Percentiles rank a stretch among this genome's conserved stretches.
phyloP scores from a whole-genome alignment of 2,329 filamentous ascomycete species.

The Graphilbum ipis-grandicollis region DNA sequence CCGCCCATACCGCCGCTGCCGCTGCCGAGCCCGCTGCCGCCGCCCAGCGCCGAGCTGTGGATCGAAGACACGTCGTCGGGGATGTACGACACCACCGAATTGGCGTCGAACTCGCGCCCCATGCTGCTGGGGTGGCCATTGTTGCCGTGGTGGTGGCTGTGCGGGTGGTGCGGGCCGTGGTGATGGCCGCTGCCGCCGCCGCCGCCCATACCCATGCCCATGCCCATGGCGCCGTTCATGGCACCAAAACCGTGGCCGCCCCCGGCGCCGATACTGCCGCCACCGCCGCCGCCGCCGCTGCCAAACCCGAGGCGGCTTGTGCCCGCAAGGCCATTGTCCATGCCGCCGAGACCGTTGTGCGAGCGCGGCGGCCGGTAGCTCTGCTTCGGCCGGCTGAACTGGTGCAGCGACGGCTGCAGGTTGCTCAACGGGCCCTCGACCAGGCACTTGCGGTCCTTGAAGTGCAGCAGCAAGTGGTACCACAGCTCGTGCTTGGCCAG shows the following conservation, averaged over 20 bases:
- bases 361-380: conserved; percentile 82
- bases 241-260: conserved; percentile 8
- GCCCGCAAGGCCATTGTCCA: conserved; percentile 1
- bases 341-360: conserved; percentile 33
- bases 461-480: conserved; percentile 89
- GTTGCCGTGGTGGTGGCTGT: conserved; percentile 20
- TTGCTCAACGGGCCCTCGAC: conserved; percentile 93
- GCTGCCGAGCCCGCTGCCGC: conserved; percentile 35
- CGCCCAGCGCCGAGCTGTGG: conserved; percentile 78
- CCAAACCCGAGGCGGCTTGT: conserved; percentile 13
- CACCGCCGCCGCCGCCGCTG: conserved; percentile 41
- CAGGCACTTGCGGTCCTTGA: conserved; percentile 90
- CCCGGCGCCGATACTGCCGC: not conserved
- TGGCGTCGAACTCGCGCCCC: conserved; percentile 49
- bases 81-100: conserved; percentile 87
- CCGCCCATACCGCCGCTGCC: conserved; percentile 39
- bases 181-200: conserved; percentile 6
- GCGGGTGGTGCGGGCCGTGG: conserved; percentile 18
- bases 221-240: conserved; percentile 13
- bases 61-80: conserved; percentile 94
- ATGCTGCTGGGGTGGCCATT: conserved; percentile 19
- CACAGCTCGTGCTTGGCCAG: conserved; percentile 94
- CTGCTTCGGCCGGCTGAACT: conserved; percentile 88
- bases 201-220: conserved; percentile 4
- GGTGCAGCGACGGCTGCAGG: conserved; percentile 83